Base-by-base conservation (phyloP, 75 land plant genomes). In the Selaginella moellendorffii region DNA sequence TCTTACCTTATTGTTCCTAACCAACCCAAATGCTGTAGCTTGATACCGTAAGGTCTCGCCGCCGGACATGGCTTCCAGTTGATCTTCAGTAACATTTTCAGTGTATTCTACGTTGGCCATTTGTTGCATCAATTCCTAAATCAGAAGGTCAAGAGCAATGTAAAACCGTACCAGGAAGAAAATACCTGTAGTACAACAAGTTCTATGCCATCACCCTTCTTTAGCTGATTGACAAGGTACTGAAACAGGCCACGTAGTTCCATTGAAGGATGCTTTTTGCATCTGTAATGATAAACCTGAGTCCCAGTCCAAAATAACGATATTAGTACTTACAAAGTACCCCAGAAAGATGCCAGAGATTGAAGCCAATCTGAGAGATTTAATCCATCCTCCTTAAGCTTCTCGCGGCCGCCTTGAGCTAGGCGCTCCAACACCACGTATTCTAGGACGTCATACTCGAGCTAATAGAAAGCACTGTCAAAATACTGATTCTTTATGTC, bases 301-400 rank as follows among this genome's bases (percentile, higher is more conserved):
- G 46, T 5, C 46, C 5, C 46, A 36, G n/a, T n/a, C 46, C 46
- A 36, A 36, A 36, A 36, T 14, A 36, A 5, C 10, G 5, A 36
- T 36, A 36, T 36, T 36, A 27, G 2, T 27, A 84, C 99, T 67
- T 84, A 95, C 99, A 95, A 66, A 68, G 90, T 97, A 63, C 99
- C 99, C 99, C 99, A 95, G 74, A 95, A 95, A 24, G 88, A 95
- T 29, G 99, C 99, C 65, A 95, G 86, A 10, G 99, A 95, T 63
- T 95, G 99, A 25, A 95, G 84, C 99, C 99, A 95, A 72, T 95
- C 99, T 2, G 97, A 90, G 46, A 95, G 71, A 74, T 95, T 95
- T 30, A 95, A 77, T 21, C 99, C 99, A 76, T 95, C 96, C 20
- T 95, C 99, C 54, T 95, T 95, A 0, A 95, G 81, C 69, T 90